Conservation (phyloP, 2,329 filamentous ascomycete genomes). For the Drechslerella coelobrocha region DNA sequence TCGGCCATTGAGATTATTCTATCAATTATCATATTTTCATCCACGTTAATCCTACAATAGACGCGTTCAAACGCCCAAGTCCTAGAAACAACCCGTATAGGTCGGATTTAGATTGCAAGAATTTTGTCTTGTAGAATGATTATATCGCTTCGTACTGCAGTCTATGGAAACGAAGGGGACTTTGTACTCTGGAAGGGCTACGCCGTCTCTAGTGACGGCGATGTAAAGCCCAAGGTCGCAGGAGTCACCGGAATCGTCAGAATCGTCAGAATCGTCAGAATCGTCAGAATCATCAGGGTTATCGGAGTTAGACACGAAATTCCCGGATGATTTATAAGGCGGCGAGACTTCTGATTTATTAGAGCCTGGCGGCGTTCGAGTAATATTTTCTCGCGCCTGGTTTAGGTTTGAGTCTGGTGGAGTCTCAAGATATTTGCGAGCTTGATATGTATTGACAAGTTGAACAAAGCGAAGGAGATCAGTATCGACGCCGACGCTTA, state of each 20-base stretch:
- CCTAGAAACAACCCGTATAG: too few species aligned
- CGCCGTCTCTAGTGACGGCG: background rate
- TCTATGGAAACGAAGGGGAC: too few species aligned
- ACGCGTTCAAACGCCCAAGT: too few species aligned
- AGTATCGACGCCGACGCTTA: background rate
- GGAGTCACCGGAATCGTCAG: background rate
- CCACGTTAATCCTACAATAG: too few species aligned
- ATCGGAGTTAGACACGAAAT: background rate
- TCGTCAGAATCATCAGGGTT: conserved; percentile 5
- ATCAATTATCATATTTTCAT: too few species aligned
- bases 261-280: background rate
- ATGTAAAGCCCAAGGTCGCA: background rate
- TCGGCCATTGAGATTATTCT: background rate
- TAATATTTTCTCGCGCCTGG: conserved; percentile 3
- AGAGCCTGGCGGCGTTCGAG: background rate
- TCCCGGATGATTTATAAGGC: conserved; percentile 8
- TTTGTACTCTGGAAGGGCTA: background rate
- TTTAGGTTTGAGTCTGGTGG: conserved; percentile 2
- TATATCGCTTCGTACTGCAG: too few species aligned
- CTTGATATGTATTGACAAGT: conserved; percentile 14
- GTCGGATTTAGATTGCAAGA: too few species aligned
- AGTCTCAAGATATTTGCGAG: conserved; percentile 11
- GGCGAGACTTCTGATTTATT: background rate
- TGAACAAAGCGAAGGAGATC: conserved; percentile 14
- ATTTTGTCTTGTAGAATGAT: too few species aligned